phyloP scores from a whole-genome alignment of 768 basidiomycete species.

The Daedaleopsis sinensis region DNA sequence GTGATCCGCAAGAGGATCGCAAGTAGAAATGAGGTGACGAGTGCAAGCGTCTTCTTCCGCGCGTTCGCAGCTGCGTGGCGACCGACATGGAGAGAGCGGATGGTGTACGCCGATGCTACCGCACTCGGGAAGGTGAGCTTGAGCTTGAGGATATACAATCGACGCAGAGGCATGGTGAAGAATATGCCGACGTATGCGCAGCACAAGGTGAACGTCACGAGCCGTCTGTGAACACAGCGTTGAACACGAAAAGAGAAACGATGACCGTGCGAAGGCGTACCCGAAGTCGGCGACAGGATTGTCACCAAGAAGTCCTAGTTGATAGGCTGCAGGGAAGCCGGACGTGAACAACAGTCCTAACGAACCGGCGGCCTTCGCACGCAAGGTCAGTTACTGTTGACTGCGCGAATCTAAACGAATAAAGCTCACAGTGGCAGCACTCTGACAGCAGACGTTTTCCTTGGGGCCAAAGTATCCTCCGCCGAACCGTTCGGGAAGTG shows the following conservation, averaged over 20 bases:
- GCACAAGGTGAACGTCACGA: conserved; percentile 26
- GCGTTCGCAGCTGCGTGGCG: conserved; percentile 21
- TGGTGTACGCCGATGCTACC: conserved; percentile 28
- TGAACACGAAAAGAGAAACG: background rate
- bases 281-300: conserved; percentile 22
- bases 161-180: conserved; percentile 29
- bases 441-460: conserved; percentile 28
- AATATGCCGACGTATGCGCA: conserved; percentile 29
- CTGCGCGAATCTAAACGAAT: background rate
- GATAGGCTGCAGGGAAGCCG: conserved; percentile 27
- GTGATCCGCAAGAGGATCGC: conserved; percentile 21
- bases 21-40: conserved; percentile 19
- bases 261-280: background rate
- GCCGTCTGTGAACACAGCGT: conserved; percentile 6
- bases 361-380: conserved; percentile 23
- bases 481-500: conserved; percentile 18
- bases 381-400: background rate
- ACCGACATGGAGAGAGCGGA: conserved; percentile 28
- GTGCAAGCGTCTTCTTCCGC: conserved; percentile 26
- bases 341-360: conserved; percentile 25
- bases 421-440: conserved; percentile 20
- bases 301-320: conserved; percentile 20
- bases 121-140: conserved; percentile 27
- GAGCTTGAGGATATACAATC: conserved; percentile 27
- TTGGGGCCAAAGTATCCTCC: conserved; percentile 28